Conservation (phyloP, 176 grass and related monocot species). For the Otatea glauca region DNA sequence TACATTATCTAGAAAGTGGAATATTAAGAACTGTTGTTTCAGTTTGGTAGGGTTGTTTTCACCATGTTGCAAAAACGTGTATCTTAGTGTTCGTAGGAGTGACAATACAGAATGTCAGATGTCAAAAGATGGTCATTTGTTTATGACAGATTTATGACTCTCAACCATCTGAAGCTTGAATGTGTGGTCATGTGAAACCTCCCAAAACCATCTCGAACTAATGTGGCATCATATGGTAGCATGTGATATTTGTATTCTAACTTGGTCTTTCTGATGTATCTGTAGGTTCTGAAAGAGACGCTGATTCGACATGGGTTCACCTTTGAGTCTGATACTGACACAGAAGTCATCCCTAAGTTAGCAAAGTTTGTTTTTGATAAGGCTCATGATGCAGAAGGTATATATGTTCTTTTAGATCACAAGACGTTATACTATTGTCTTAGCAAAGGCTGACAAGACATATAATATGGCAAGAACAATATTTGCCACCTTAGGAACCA, state of each 20-base stretch:
- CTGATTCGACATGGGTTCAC: constrained; percentile 80
- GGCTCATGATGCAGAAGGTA: constrained; percentile 76
- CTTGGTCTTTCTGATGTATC: constrained; percentile 8
- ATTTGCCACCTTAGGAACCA: too few species aligned
- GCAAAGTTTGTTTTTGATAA: constrained; percentile 98
- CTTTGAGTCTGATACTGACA: constrained; percentile 93
- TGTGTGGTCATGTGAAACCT: neutral
- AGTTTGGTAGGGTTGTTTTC: neutral
- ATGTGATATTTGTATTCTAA: constrained; percentile 25
- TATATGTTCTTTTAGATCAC: neutral
- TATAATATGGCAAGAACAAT: too few species aligned
- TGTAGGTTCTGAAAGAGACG: constrained; percentile 89
- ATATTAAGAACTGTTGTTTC: neutral
- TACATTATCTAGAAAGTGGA: neutral
- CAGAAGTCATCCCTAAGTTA: constrained; percentile 95
- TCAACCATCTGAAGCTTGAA: constrained; percentile 2
- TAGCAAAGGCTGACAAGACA: neutral
- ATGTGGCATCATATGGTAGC: neutral
- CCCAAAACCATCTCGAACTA: neutral
- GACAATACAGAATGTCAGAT: neutral
- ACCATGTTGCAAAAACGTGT: neutral
- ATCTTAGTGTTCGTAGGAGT: neutral
- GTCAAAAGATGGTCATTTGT: neutral
- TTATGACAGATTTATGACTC: constrained; percentile 7
- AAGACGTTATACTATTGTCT: neutral